These are phyloP conservation scores for Hylodesmum podocarpum DNA, from an alignment of 306 rosid genomes.

Conservation along the genomic window DNA sequence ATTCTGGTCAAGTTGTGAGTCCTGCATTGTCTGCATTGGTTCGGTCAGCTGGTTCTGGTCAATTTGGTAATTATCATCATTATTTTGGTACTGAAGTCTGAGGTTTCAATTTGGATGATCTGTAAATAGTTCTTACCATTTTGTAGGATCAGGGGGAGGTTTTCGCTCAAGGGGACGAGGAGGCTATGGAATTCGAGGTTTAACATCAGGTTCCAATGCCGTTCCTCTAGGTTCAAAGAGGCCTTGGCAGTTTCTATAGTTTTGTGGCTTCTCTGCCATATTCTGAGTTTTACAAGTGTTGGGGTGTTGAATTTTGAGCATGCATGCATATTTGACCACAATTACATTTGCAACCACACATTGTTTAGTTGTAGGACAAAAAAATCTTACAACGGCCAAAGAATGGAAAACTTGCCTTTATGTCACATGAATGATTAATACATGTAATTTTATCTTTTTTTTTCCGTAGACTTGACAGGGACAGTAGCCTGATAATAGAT, in stretches of 20 bases:
- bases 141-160: slow-evolving; percentile 62
- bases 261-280: slow-evolving; percentile 12
- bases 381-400: slow-evolving; percentile 20
- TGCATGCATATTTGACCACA: not conserved
- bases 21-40: slow-evolving; percentile 62
- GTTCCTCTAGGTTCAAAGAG: slow-evolving; percentile 68
- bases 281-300: not conserved
- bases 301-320: not conserved
- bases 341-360: slow-evolving; percentile 20
- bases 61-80: slow-evolving; percentile 48
- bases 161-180: slow-evolving; percentile 83
- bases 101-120: not conserved
- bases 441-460: not conserved
- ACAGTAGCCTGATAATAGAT: not conserved
- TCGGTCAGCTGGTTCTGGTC: slow-evolving; percentile 61
- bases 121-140: slow-evolving; percentile 7
- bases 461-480: not conserved
- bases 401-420: slow-evolving; percentile 6
- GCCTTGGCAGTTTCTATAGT: slow-evolving; percentile 48
- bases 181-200: slow-evolving; percentile 63
- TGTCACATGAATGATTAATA: slow-evolving; percentile 19
- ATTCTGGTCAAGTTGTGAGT: slow-evolving; percentile 76
- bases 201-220: slow-evolving; percentile 72
- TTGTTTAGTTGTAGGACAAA: slow-evolving; percentile 24
- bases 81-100: not conserved